Percentiles rank a stretch among this genome's conserved stretches.
Evolutionary conservation across 2,329 filamentous ascomycete species (phyloP).

Genomic region (Stagonosporopsis rhizophila): DNA sequence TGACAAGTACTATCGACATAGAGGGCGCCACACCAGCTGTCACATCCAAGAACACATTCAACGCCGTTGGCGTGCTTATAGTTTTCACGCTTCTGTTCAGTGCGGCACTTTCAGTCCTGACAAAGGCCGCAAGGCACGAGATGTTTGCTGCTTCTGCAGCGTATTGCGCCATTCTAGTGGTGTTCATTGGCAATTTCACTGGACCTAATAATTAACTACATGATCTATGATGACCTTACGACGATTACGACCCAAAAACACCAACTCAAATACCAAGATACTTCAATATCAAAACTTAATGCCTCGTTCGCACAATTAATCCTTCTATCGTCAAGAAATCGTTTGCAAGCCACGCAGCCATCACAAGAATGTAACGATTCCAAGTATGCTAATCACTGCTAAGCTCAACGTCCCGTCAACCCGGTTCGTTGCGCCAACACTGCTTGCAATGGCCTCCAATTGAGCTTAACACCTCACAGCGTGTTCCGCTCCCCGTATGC

Average conservation of each 20-base stretch:
- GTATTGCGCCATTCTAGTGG: slow-evolving; percentile 50
- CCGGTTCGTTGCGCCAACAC: neutral
- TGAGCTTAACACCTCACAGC: neutral
- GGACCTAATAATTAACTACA: slow-evolving; percentile 38
- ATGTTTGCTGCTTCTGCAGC: slow-evolving; percentile 50
- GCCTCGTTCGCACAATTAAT: neutral
- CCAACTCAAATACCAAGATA: neutral
- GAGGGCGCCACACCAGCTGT: slow-evolving; percentile 16
- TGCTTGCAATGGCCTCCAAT: neutral
- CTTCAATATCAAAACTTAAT: neutral
- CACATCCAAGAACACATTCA: slow-evolving; percentile 42
- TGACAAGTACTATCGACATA: slow-evolving; percentile 36
- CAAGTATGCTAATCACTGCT: neutral
- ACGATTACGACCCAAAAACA: neutral
- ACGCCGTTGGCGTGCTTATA: slow-evolving; percentile 52
- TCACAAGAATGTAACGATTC: neutral
- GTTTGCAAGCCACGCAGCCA: too few species aligned
- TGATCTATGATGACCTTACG: slow-evolving; percentile 8
- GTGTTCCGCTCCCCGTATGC: too few species aligned
- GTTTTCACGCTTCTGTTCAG: slow-evolving; percentile 52
- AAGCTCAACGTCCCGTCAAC: neutral
- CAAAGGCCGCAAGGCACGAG: slow-evolving; percentile 47
- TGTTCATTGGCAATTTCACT: slow-evolving; percentile 51
- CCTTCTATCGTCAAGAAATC: neutral
- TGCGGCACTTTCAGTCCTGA: slow-evolving; percentile 48